Evolutionary conservation across 495 filamentous ascomycete genomes (phyloP).

Genomic region (Penicillium verhagenii): DNA sequence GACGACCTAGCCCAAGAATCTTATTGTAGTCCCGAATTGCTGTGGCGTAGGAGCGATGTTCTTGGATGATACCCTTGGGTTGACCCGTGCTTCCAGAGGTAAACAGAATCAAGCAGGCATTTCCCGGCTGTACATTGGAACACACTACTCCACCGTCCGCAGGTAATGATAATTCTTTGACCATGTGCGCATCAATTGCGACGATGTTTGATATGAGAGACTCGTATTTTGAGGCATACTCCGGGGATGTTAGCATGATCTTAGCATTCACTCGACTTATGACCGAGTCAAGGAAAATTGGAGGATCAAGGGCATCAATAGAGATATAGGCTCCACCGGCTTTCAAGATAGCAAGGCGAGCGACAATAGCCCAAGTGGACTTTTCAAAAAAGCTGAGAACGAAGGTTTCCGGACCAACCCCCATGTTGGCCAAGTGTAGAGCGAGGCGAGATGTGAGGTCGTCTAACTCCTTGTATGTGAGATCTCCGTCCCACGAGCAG

Average conservation of each 20-base stretch:
- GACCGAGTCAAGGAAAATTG: not conserved
- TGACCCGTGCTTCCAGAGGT: slow-evolving; percentile 47
- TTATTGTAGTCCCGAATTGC: slow-evolving; percentile 20
- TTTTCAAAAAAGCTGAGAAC: slow-evolving; percentile 58
- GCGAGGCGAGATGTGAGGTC: not conserved
- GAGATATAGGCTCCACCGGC: not conserved
- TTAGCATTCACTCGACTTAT: not conserved
- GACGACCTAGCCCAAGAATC: slow-evolving; percentile 12
- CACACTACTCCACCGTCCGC: not conserved
- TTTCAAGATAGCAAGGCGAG: slow-evolving; percentile 36
- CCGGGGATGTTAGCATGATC: slow-evolving; percentile 4
- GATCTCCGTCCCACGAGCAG: slow-evolving; percentile 16
- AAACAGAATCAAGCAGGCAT: slow-evolving; percentile 34
- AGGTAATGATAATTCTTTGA: not conserved
- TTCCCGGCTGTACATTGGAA: slow-evolving; percentile 8
- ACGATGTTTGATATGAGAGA: not conserved
- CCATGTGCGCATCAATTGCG: not conserved
- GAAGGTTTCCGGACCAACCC: slow-evolving; percentile 37
- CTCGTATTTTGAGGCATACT: not conserved
- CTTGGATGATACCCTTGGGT: slow-evolving; percentile 50
- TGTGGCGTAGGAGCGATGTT: slow-evolving; percentile 40
- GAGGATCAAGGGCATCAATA: slow-evolving; percentile 1
- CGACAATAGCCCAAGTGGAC: slow-evolving; percentile 42
- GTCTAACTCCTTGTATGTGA: slow-evolving; percentile 11
- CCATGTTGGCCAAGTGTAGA: slow-evolving; percentile 6